Base-by-base conservation (phyloP, 352 stramenopile species). In the Globisporangium paroecandrum region DNA sequence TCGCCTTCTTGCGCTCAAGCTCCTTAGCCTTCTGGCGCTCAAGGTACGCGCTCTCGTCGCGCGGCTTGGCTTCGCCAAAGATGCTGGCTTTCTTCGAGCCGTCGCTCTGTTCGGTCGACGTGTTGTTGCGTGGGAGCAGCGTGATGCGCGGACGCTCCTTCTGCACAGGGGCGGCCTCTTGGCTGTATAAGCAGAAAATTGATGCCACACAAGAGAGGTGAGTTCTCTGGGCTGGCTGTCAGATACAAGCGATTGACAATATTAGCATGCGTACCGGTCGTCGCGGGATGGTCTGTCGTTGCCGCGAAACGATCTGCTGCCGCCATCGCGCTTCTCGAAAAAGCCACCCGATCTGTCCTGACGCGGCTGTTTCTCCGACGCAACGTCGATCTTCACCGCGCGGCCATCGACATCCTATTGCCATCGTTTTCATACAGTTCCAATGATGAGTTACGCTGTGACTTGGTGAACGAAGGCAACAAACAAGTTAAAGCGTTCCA, bases 1-100 rank as follows among this genome's bases (percentile, higher is more conserved):
- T 74, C 34, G 73, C 63, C 59, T 77, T 69, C 60, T 72, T 65
- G 32, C 62, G 70, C 69, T 67, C 66, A 29, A 49, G 29, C 32
- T 71, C 56, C 58, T 83, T 77, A 27, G 75, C 64, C 54, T 87
- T 90, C 75, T 89, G 85, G 46, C 83, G 86, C 68, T 92, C 86
- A 12, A 78, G 73, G 65, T 93, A 90, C 60, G 73, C 81, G 8
- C 59, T 36, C 47, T 95, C 87, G 46, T 95, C 87, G 36, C 85
- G 87, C 3, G 89, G 87, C 74, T 95, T 96, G 22, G 89, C 89
- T n/a, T 94, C 80, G 18, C 89, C 89, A 60, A 96, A 96, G 62
- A 91, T 89, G 70, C 73, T 94, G 22, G 79, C 70, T 53, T 85
- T 90, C 56, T 68, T 59, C 25, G 77, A 63, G 20, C 57, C 66